Percentiles rank a stretch among this genome's conserved stretches.
Evolutionary conservation across 208 protist species (phyloP).

Genomic region (Leishmania amazonensis): DNA sequence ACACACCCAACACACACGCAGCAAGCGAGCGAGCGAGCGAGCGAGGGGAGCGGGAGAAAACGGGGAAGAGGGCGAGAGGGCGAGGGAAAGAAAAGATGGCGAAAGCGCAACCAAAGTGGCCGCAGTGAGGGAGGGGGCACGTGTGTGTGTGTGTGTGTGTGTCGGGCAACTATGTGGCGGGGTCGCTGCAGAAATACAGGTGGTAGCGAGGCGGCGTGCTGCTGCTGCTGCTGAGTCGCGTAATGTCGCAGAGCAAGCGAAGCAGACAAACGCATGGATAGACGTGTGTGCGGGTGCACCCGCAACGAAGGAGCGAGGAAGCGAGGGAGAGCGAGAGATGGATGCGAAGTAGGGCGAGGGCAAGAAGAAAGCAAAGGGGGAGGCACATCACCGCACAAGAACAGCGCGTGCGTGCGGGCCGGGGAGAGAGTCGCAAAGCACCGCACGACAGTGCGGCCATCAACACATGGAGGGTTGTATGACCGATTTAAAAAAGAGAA

Average conservation of each 20-base stretch:
- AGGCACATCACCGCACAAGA: neutral
- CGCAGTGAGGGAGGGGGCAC: no score
- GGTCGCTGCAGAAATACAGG: no score
- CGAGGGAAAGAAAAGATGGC: neutral
- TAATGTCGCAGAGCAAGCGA: neutral
- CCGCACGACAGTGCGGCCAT: no score
- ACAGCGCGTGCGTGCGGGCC: neutral
- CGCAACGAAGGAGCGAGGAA: neutral
- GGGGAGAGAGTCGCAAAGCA: neutral
- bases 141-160: no score
- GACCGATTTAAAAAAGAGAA: neutral
- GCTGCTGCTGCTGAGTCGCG: neutral
- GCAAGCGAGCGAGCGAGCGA: neutral
- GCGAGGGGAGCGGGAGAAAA: neutral
- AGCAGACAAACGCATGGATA: neutral
- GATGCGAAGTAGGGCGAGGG: neutral
- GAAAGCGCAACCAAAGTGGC: no score
- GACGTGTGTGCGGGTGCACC: neutral
- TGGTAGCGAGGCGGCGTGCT: no score
- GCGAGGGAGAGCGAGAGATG: neutral
- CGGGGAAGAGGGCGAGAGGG: no score
- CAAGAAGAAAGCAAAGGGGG: neutral
- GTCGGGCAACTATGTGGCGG: neutral
- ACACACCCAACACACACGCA: no score
- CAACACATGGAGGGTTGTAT: no score